Evolutionary conservation across 768 basidiomycete species (phyloP), one percentile per base, ranked within the genome.

Genomic region (Daedalea quercina): DNA sequence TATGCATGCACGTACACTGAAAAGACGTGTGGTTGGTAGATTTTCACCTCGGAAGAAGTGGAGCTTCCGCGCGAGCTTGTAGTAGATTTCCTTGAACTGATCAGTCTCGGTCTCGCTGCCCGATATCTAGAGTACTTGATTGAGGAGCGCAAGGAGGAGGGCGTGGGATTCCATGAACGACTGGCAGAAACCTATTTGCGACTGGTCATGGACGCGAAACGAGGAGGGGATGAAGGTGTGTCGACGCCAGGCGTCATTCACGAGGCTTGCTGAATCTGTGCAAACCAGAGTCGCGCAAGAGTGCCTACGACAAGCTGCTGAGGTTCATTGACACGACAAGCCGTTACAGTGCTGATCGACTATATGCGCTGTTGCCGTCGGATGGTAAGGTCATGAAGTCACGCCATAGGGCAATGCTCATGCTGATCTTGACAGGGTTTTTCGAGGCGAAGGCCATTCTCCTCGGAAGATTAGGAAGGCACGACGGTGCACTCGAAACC

Each of bases 41-140:
- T 99, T 40, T 99, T 98, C 64, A 92, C 86, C 2, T 93, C 94
- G 0, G 95, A 97, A 62, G 94, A 97, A 53, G 88, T 88, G 7
- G 93, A 95, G 54, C 77, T 98, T 17, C 94, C 96, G 20, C 80
- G 84, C 2, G 74, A 78, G 28, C 75, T 75, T 0, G 91, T 96
- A 3, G 82, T 85, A 11, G 77, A 84, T 53, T 93, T 85, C 65
- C 77, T 99, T 22, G 87, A 92, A 56, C 72, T 71, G 25, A 74
- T 94, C 31, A 80, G 86, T 57, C 80, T 76, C 2, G 70, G 74
- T n/a, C 67, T 91, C 17, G 91, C 87, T 59, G 73, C 80, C 2
- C 78, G 81, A 9, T 98, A 90, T 67, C 76, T 98, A 8, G 94
- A 96, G 66, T 90, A 84, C 60, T 73, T 96, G 43, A 87, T 96